A percentile compares a stretch with the other conserved stretches of the same genome.
These are phyloP conservation scores for Neonectria sp. DNA, from an alignment of 2,329 filamentous ascomycete species.

Conservation along the genomic window DNA sequence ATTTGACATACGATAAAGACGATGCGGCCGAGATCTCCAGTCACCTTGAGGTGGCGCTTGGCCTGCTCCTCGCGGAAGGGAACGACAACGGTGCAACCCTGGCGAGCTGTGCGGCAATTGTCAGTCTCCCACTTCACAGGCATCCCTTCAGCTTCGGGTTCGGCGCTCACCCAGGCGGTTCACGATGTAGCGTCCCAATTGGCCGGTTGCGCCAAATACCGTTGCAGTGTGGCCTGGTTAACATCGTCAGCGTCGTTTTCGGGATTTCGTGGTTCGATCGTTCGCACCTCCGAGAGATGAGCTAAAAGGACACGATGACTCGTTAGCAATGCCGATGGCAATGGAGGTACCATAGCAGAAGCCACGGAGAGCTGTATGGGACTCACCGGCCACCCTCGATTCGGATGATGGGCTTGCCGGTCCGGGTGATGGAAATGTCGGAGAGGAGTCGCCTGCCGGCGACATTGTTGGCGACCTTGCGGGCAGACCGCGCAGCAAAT, in stretches of 20 bases:
- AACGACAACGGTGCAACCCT: conserved; percentile 94
- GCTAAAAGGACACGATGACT: conserved; percentile 63
- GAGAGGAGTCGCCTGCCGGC: conserved; percentile 72
- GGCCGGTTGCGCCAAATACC: conserved; percentile 97
- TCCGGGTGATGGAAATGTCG: conserved; percentile 94
- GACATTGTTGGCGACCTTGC: conserved; percentile 62
- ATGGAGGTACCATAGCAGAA: conserved; percentile 37
- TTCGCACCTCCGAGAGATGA: conserved; percentile 87
- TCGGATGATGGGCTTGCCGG: conserved; percentile 94
- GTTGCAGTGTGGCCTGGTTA: conserved; percentile 90
- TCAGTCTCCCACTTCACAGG: conserved; percentile 38
- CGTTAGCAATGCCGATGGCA: conserved; percentile 46
- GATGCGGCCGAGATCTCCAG: conserved; percentile 93
- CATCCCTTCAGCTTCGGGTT: conserved; percentile 2
- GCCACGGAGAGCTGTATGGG: neutral
- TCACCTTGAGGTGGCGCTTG: conserved; percentile 95
- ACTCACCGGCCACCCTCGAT: conserved; percentile 89
- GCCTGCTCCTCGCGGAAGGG: conserved; percentile 98
- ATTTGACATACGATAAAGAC: conserved; percentile 79
- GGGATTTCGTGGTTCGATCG: conserved; percentile 29
- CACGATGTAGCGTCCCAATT: conserved; percentile 96
- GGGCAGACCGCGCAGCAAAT: conserved; percentile 69
- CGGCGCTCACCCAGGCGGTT: conserved; percentile 81
- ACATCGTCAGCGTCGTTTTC: conserved; percentile 47
- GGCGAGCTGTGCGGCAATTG: conserved; percentile 73